These are phyloP conservation scores for Trametes versicolor DNA, from an alignment of 1,284 basidiomycete genomes.

Conservation along the genomic window DNA sequence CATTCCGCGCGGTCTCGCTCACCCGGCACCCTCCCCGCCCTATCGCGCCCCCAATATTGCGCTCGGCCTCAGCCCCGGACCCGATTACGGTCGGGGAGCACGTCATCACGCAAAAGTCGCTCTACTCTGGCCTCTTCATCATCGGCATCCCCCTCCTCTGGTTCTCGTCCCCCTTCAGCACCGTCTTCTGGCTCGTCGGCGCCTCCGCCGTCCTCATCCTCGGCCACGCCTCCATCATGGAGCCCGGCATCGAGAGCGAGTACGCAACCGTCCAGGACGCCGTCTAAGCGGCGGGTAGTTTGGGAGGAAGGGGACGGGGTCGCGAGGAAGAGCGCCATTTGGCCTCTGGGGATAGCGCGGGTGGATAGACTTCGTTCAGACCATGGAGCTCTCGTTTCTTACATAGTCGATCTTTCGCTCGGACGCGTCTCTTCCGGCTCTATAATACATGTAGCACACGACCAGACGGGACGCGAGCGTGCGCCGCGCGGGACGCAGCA, in stretches of 20 bases:
- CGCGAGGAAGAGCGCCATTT: neutral
- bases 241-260: slow-evolving; percentile 91
- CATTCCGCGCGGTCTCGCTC: slow-evolving; percentile 3
- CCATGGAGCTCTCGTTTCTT: slow-evolving; percentile 1
- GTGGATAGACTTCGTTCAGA: slow-evolving; percentile 10
- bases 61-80: slow-evolving; percentile 66
- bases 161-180: slow-evolving; percentile 72
- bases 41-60: slow-evolving; percentile 37
- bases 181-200: slow-evolving; percentile 84
- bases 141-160: slow-evolving; percentile 80
- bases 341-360: neutral
- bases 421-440: neutral
- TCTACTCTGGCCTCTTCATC: slow-evolving; percentile 85
- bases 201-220: slow-evolving; percentile 81
- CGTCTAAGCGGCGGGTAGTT: slow-evolving; percentile 52
- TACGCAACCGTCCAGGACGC: slow-evolving; percentile 80
- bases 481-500: too few relatives aligned
- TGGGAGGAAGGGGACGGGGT: neutral
- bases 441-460: slow-evolving; percentile 3
- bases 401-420: slow-evolving; percentile 1
- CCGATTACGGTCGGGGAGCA: slow-evolving; percentile 82
- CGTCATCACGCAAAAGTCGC: slow-evolving; percentile 82
- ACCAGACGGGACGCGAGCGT: neutral
- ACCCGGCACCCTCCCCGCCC: slow-evolving; percentile 49
- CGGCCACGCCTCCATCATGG: slow-evolving; percentile 83